A percentile compares a stretch with the other conserved stretches of the same genome.
Evolutionary conservation across 2,329 filamentous ascomycete species (phyloP).

Genomic region (Fusarium armeniacum): DNA sequence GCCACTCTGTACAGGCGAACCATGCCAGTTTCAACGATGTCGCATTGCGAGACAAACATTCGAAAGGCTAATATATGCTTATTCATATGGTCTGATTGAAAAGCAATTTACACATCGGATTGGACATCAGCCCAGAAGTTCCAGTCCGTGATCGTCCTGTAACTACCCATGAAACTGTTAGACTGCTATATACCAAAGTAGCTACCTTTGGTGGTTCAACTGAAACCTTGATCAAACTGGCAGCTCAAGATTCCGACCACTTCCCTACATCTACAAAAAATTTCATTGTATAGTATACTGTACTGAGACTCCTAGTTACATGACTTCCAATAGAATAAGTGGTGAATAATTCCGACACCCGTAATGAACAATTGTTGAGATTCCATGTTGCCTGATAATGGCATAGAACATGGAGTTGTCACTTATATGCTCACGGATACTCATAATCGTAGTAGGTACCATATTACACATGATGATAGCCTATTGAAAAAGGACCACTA

Average conservation of each 20-base stretch:
- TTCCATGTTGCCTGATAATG: background rate
- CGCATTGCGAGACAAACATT: background rate
- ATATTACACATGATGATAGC: background rate
- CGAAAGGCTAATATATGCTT: constrained; percentile 3
- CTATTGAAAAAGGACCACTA: background rate
- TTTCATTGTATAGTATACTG: background rate
- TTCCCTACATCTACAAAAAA: background rate
- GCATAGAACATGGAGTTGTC: background rate
- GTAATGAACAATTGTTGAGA: background rate
- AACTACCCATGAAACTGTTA: constrained; percentile 13
- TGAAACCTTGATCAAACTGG: constrained; percentile 12
- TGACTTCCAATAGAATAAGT: background rate
- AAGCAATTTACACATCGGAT: background rate
- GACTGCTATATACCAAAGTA: no score
- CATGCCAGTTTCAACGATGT: background rate
- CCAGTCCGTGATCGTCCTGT: background rate
- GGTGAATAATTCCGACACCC: background rate
- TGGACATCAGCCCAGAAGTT: background rate
- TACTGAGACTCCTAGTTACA: background rate
- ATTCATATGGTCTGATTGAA: background rate
- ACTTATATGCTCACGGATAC: background rate
- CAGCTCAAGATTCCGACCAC: background rate
- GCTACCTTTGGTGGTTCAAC: no score
- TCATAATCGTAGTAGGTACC: background rate
- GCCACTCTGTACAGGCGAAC: background rate